Evolutionary conservation across 2,329 filamentous ascomycete species (phyloP), one percentile per base, ranked within the genome.

Genomic region (Ascochyta rabiei): DNA sequence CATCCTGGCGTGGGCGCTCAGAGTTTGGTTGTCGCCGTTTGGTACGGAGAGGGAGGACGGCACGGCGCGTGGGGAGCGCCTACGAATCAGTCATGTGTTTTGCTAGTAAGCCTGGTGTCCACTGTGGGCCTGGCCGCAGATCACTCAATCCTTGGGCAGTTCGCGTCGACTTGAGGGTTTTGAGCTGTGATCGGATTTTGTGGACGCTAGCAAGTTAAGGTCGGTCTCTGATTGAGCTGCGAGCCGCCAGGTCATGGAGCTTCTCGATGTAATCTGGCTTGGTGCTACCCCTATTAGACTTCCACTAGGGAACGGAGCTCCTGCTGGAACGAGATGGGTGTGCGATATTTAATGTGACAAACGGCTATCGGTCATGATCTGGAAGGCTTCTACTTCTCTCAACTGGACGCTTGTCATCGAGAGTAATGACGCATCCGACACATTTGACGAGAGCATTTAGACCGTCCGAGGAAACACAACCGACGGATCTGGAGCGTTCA

Each of bases 41-140:
- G 60, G 61, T 57, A 48, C 59, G 54, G 56, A 57, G 50, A 62
- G 63, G 63, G 58, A 66, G 60, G 56, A 62, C 69, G 69, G 69
- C 64, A 68, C 69, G 68, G 69, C 62, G 60, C 69, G 64, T 56
- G 46, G 33, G 42, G 49, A 26, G 41, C 57, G 39, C 48, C 58
- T 63, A 51, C 67, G 63, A 70, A 72, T 68, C 66, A 71, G n/a
- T 38, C 39, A 33, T 58, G 40, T n/a, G 30, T 48, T 40, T 34
- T 44, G 44, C 41, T 43, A 54, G 43, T 39, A 46, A 50, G 42
- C 41, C 48, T 42, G 59, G 57, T 54, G 52, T 55, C 50, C 49
- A 51, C 51, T 52, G 61, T 68, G 68, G 67, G 66, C 57, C 53
- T 53, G 59, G 57, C 64, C 66, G 66, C 56, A 35, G 52, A 56